Percentiles rank a stretch among this genome's conserved stretches.
These are phyloP conservation scores for Ramalina intermedia DNA, from an alignment of 495 filamentous ascomycete genomes.

Conservation along the genomic window DNA sequence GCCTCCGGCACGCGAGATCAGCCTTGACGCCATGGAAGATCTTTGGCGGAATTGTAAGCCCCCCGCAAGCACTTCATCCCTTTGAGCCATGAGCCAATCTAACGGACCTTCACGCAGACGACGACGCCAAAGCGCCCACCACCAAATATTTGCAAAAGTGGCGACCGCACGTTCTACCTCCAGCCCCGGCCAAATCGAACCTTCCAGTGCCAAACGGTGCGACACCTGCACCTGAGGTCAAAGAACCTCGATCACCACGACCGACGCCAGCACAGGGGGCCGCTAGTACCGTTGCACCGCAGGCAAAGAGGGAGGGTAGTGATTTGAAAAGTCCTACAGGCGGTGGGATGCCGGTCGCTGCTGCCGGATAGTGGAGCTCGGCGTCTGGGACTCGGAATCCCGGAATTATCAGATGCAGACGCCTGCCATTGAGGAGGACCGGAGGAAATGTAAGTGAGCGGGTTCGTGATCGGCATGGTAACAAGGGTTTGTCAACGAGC, in stretches of 20 bases:
- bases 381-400: too few species aligned
- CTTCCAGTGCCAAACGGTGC: background rate
- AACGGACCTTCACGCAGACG: slow-evolving; percentile 24
- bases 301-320: background rate
- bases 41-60: slow-evolving; percentile 69
- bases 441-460: too few species aligned
- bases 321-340: slow-evolving; percentile 4
- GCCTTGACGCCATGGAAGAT: slow-evolving; percentile 68
- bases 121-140: slow-evolving; percentile 28
- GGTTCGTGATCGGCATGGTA: too few species aligned
- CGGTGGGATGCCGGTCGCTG: slow-evolving; percentile 7
- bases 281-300: background rate
- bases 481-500: too few species aligned
- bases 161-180: slow-evolving; percentile 30
- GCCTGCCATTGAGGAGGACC: too few species aligned
- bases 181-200: background rate
- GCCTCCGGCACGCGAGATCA: slow-evolving; percentile 67
- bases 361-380: slow-evolving; percentile 4
- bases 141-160: slow-evolving; percentile 34
- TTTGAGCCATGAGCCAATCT: background rate
- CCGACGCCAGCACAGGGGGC: background rate
- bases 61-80: background rate
- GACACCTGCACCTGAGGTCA: background rate
- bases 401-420: too few species aligned
- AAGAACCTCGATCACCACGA: background rate